Conservation (phyloP, 2,329 filamentous ascomycete species). For the Alternaria triticina region DNA sequence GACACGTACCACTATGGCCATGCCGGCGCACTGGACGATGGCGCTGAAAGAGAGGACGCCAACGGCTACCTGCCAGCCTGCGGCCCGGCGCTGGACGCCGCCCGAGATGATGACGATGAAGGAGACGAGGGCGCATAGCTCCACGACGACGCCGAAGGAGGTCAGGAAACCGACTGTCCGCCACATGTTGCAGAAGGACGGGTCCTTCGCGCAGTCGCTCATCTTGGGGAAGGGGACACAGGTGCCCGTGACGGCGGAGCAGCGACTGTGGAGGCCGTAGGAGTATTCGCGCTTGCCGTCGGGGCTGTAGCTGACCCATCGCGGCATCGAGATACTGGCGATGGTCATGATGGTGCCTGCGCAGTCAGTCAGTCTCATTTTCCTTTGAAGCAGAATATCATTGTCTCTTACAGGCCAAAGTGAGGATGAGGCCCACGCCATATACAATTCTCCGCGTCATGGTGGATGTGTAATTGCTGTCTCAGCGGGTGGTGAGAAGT, state of each 20-base stretch:
- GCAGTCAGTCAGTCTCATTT: conserved; percentile 16
- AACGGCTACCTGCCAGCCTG: conserved; percentile 79
- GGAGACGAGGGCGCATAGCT: conserved; percentile 79
- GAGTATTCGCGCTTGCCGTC: conserved; percentile 50
- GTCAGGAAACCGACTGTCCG: conserved; percentile 86
- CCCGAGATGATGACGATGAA: conserved; percentile 80
- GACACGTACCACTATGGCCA: conserved; percentile 79
- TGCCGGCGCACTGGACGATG: conserved; percentile 74
- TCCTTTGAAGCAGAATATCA: not conserved
- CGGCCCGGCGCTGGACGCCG: conserved; percentile 78
- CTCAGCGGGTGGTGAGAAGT: not conserved
- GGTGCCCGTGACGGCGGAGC: conserved; percentile 69
- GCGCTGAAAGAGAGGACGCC: conserved; percentile 70
- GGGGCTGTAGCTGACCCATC: conserved; percentile 71
- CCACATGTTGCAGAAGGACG: conserved; percentile 92
- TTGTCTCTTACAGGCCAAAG: conserved; percentile 49
- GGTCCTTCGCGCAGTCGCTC: conserved; percentile 69
- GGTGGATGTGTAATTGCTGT: conserved; percentile 11
- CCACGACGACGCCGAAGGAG: conserved; percentile 80
- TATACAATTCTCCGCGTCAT: conserved; percentile 60
- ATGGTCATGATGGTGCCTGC: conserved; percentile 75
- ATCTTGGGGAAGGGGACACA: conserved; percentile 72
- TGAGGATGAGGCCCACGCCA: conserved; percentile 56
- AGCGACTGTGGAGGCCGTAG: conserved; percentile 81
- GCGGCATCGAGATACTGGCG: conserved; percentile 70